Evolutionary conservation across 129 eudicot species (phyloP), one percentile per base, ranked within the genome.

Genomic region (carrot (Daucus carota)): DNA sequence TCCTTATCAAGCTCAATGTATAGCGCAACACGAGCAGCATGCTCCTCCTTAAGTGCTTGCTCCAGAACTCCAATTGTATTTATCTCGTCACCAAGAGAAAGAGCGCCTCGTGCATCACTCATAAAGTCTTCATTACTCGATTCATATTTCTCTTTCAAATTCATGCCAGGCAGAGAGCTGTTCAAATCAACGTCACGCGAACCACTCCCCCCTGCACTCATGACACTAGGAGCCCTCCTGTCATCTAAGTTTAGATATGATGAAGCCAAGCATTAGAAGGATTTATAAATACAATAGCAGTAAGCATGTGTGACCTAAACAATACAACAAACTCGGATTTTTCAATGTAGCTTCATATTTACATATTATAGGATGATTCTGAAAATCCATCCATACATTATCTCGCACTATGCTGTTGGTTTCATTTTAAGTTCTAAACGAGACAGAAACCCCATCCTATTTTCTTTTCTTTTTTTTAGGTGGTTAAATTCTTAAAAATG

Each of bases 1-100:
- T 94, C 99, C 86, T 91, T 81, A 76, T 91, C 99, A 22, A 94
- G 97, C 73, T 94, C 99, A 28, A 81, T 78, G 74, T 80, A 86
- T 57, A 91, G 93, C 8, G 96, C 85, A 52, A 85, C 78, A 78
- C 87, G 82, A 24, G 87, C 90, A 28, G 80, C 78, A 36, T 78
- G 97, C 47, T 88, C 92, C 46, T 86, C 89, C 66, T 83, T 86
- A 50, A 91, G 84, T 44, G 86, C 86, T 60, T 75, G 88, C 81
- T 87, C 86, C 72, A 94, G 78, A 22, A 82, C n/a, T 78, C 72
- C 84, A 22, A 85, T 73, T 70, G 73, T 40, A 60, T 81, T 79
- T 73, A 80, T 81, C 70, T 85, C 83, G 28, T 91, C 86, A 42
- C 81, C 87, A 54, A 80, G 85, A 81, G 40, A 73, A 18, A 65